A percentile compares a stretch with the other conserved stretches of the same genome.
Evolutionary conservation across 352 stramenopile genomes (phyloP).

Genomic region (Pythium guiyangense): DNA sequence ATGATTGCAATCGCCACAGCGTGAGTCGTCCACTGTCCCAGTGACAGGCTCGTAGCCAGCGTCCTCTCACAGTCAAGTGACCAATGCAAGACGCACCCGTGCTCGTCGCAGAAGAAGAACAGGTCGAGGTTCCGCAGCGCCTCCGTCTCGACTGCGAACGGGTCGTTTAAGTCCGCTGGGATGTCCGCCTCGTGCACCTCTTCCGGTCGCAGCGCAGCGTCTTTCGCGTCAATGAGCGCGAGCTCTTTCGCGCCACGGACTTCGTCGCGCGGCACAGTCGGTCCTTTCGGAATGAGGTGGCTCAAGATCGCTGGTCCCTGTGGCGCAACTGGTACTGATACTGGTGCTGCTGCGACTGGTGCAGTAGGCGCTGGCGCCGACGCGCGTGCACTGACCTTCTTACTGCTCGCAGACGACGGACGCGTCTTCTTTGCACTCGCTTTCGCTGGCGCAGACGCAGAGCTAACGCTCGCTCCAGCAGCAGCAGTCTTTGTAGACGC

Average conservation of each 20-base stretch:
- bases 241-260: constrained; percentile 58
- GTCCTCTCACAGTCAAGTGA: too few relatives aligned
- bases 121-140: constrained; percentile 72
- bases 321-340: neutral
- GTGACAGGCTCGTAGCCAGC: too few relatives aligned
- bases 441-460: neutral
- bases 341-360: neutral
- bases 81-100: constrained; percentile 46
- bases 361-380: neutral
- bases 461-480: constrained; percentile 1
- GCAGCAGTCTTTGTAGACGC: constrained; percentile 6
- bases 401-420: neutral
- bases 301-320: constrained; percentile 28
- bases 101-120: constrained; percentile 86
- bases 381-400: neutral
- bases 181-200: constrained; percentile 66
- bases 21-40: too few relatives aligned
- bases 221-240: constrained; percentile 28
- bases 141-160: constrained; percentile 55
- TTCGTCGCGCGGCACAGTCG: constrained; percentile 51
- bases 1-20: too few relatives aligned
- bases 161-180: constrained; percentile 59
- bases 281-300: constrained; percentile 57
- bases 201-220: constrained; percentile 23
- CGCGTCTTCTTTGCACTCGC: constrained; percentile 10